Evolutionary conservation across 805 yeast species (phyloP).

Genomic region (Kazachstania kunashirensis): DNA sequence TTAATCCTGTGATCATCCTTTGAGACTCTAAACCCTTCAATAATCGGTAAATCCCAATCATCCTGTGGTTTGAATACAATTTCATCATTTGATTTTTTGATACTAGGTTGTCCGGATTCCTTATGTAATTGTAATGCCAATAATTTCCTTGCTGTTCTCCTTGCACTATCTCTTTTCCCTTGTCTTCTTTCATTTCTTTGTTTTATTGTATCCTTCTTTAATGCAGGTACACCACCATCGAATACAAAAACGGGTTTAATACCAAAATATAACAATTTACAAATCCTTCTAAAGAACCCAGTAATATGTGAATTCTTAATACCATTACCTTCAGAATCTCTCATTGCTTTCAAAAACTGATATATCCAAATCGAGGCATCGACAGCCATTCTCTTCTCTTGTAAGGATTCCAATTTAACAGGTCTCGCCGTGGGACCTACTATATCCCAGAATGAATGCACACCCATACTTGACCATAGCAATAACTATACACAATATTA

Average conservation of each 20-base stretch:
- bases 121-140: constrained; percentile 72
- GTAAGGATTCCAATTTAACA: constrained; percentile 74
- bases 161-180: constrained; percentile 61
- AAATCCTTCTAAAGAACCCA: constrained; percentile 91
- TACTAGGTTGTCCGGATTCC: constrained; percentile 6
- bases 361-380: constrained; percentile 99
- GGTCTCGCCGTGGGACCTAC: constrained; percentile 86
- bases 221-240: constrained; percentile 87
- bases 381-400: constrained; percentile 74
- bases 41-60: constrained; percentile 76
- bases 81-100: constrained; percentile 20
- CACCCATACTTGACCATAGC: constrained; percentile 84
- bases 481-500: no score
- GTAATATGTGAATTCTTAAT: constrained; percentile 75
- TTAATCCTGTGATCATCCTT: constrained; percentile 62
- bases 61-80: constrained; percentile 43
- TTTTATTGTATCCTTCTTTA: constrained; percentile 71
- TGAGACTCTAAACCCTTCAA: constrained; percentile 45
- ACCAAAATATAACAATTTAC: constrained; percentile 81
- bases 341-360: constrained; percentile 88
- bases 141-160: constrained; percentile 68
- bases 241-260: constrained; percentile 84
- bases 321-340: constrained; percentile 75
- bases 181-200: constrained; percentile 64
- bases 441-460: constrained; percentile 86